These are phyloP conservation scores for Ogataea zsoltii DNA, from an alignment of 805 yeast species.

Conservation along the genomic window DNA sequence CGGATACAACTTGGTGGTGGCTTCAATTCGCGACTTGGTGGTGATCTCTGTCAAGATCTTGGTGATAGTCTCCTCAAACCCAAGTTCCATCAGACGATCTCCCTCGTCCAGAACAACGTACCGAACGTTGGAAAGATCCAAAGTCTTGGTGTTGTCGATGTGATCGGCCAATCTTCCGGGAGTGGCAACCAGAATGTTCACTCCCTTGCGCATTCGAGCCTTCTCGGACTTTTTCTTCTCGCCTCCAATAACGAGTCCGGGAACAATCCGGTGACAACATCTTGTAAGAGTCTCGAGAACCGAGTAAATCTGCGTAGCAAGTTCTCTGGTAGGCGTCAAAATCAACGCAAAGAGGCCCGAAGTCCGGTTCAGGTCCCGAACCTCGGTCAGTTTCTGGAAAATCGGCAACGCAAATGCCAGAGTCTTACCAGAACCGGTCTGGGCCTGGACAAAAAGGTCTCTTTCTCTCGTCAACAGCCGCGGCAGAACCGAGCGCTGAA, in stretches of 20 bases:
- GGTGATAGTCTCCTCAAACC: constrained; percentile 90
- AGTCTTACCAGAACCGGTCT: constrained; percentile 98
- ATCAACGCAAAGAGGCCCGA: constrained; percentile 89
- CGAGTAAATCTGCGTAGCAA: constrained; percentile 85
- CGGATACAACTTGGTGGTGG: constrained; percentile 42
- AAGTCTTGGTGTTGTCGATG: constrained; percentile 79
- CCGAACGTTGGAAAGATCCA: constrained; percentile 72
- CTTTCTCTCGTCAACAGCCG: constrained; percentile 43
- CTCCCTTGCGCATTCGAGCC: constrained; percentile 94
- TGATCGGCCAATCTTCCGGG: constrained; percentile 97
- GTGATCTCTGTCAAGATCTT: constrained; percentile 67
- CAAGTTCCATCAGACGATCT: constrained; percentile 91
- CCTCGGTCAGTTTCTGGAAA: constrained; percentile 65
- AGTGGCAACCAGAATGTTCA: constrained; percentile 92
- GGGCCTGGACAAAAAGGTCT: constrained; percentile 91
- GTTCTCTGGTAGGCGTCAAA: constrained; percentile 91
- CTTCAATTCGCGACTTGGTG: constrained; percentile 39
- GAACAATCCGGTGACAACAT: constrained; percentile 86
- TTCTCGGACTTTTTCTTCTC: constrained; percentile 97
- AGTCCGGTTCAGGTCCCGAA: constrained; percentile 51
- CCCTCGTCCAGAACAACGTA: constrained; percentile 97
- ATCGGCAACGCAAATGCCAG: constrained; percentile 85
- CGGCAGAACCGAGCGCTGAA: constrained; percentile 83
- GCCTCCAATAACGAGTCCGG: constrained; percentile 97
- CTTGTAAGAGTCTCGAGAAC: constrained; percentile 73